Evolutionary conservation across 2,329 filamentous ascomycete genomes (phyloP).

Genomic region (Fusarium fujikuroi): DNA sequence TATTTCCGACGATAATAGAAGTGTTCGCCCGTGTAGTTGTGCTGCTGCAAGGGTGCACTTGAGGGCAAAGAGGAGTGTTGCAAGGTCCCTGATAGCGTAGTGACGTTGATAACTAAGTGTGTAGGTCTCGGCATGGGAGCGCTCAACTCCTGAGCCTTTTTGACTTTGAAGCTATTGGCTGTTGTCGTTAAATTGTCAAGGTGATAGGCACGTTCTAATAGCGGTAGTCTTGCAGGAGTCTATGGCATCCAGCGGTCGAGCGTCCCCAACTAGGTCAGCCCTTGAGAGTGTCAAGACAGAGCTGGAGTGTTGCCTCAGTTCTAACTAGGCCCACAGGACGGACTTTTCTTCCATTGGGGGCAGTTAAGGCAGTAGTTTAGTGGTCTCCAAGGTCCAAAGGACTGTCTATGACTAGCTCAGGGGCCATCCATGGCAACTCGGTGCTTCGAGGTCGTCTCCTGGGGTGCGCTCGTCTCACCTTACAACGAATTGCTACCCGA

Average conservation of each 20-base stretch:
- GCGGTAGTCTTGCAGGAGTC: fast-evolving
- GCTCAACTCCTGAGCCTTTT: not conserved
- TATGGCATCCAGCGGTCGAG: not conserved
- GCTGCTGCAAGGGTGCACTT: fast-evolving
- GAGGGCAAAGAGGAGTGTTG: not conserved
- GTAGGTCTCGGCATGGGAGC: not conserved
- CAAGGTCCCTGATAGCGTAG: not conserved
- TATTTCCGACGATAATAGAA: not conserved
- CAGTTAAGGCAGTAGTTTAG: fast-evolving
- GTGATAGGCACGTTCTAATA: fast-evolving
- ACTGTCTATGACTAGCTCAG: not conserved
- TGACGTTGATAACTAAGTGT: fast-evolving
- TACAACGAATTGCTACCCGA: too few species aligned
- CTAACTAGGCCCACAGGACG: not conserved
- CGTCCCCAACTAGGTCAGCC: not conserved
- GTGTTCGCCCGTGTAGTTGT: fast-evolving
- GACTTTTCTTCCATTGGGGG: not conserved
- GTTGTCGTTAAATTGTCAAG: not conserved
- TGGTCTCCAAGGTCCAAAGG: too few species aligned
- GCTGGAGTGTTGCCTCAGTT: not conserved
- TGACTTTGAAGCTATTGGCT: not conserved
- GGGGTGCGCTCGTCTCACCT: not conserved
- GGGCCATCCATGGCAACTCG: not conserved
- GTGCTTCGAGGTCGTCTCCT: not conserved
- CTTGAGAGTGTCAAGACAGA: not conserved